phyloP scores from a whole-genome alignment of 495 filamentous ascomycete species.

The Pseudoneurospora amorphoporcata region DNA sequence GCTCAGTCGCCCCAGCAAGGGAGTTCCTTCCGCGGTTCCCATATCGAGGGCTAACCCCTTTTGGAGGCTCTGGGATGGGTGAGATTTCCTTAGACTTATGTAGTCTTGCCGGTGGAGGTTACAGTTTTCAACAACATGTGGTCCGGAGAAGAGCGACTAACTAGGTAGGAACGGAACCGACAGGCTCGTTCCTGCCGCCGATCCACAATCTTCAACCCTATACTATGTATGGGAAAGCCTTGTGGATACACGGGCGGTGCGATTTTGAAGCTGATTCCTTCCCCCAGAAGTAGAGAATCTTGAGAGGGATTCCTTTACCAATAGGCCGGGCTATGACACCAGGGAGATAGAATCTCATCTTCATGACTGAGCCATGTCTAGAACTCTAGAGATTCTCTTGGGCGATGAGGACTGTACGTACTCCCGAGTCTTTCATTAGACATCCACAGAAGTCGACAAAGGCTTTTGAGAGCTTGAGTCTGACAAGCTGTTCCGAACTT shows the following conservation, averaged over 20 bases:
- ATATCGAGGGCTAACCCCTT: background rate
- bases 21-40: background rate
- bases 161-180: background rate
- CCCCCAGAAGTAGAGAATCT: background rate
- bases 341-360: background rate
- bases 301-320: background rate
- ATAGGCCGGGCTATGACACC: background rate
- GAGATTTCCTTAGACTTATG: background rate
- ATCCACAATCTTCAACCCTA: background rate
- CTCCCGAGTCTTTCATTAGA: background rate
- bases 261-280: background rate
- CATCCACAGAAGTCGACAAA: background rate
- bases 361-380: background rate
- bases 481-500: background rate
- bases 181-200: background rate
- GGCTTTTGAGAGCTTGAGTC: background rate
- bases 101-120: background rate
- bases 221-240: background rate
- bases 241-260: background rate
- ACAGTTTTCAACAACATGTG: background rate
- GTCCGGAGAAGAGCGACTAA: background rate
- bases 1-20: background rate
- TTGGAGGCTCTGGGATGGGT: background rate
- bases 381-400: background rate
- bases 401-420: background rate